Conservation (phyloP, 331 rosid genomes). For the Saraca asoca region DNA sequence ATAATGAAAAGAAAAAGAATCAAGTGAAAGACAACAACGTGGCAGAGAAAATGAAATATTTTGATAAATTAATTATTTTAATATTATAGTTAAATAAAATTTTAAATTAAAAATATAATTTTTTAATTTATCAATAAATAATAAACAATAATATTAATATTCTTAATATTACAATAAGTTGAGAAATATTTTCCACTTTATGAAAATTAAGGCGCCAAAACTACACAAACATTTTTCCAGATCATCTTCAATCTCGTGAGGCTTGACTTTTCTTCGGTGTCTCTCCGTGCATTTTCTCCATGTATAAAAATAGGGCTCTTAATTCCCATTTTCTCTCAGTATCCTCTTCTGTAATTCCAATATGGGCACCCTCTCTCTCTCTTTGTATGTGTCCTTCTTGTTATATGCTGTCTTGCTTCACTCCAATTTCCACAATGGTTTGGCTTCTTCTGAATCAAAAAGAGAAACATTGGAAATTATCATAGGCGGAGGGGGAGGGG, state of each 20-base stretch:
- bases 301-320: neutral
- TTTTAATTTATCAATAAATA: too few species aligned
- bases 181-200: neutral
- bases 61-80: too few species aligned
- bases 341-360: neutral
- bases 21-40: neutral
- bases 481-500: slow-evolving; percentile 10
- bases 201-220: slow-evolving; percentile 8
- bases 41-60: too few species aligned
- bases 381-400: slow-evolving; percentile 20
- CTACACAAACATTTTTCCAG: neutral
- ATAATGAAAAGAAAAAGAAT: neutral
- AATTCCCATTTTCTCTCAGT: neutral
- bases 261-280: slow-evolving; percentile 34
- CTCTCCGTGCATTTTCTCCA: neutral
- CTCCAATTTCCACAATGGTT: slow-evolving; percentile 11
- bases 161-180: too few species aligned
- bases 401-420: slow-evolving; percentile 19
- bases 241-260: slow-evolving; percentile 2
- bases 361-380: slow-evolving; percentile 23
- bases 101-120: too few species aligned
- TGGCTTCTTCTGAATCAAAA: slow-evolving; percentile 3
- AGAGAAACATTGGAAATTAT: slow-evolving; percentile 41
- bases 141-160: too few species aligned
- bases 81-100: too few species aligned